phyloP scores from a whole-genome alignment of 2,329 filamentous ascomycete genomes.

The Penicillium griseofulvum region DNA sequence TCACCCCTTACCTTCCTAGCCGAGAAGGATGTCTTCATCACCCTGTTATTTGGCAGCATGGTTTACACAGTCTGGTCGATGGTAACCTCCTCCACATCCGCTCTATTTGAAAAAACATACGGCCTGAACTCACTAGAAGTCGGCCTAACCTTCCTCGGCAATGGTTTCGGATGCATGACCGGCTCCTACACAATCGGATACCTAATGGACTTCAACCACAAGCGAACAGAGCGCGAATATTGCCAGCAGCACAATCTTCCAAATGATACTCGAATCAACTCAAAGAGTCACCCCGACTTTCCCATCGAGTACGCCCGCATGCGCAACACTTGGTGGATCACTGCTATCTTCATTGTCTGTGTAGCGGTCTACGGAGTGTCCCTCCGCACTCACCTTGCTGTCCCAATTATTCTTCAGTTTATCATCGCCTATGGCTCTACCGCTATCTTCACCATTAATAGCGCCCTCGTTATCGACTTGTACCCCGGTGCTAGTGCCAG shows the following conservation, averaged over 20 bases:
- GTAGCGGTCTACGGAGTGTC: slow-evolving; percentile 36
- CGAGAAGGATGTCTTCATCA: slow-evolving; percentile 49
- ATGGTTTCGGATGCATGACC: slow-evolving; percentile 43
- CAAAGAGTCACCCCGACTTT: slow-evolving; percentile 40
- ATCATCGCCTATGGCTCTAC: slow-evolving; percentile 38
- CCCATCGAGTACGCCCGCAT: slow-evolving; percentile 42
- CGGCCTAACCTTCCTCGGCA: slow-evolving; percentile 44
- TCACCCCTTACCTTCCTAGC: slow-evolving; percentile 43
- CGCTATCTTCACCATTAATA: slow-evolving; percentile 36
- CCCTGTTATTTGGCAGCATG: slow-evolving; percentile 45
- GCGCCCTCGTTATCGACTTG: slow-evolving; percentile 40
- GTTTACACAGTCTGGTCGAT: slow-evolving; percentile 52
- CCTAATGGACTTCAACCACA: slow-evolving; percentile 45
- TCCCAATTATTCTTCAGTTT: slow-evolving; percentile 40
- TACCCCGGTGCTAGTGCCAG: slow-evolving; percentile 35
- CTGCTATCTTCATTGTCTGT: slow-evolving; percentile 35
- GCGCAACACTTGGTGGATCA: slow-evolving; percentile 43
- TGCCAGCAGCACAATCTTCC: slow-evolving; percentile 31
- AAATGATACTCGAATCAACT: slow-evolving; percentile 25
- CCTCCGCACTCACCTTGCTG: slow-evolving; percentile 29
- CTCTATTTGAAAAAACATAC: slow-evolving; percentile 39
- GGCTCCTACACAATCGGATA: slow-evolving; percentile 44
- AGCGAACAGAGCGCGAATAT: slow-evolving; percentile 34
- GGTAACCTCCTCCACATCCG: slow-evolving; percentile 47
- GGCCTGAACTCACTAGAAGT: slow-evolving; percentile 40